Base-by-base conservation (phyloP, 2,329 filamentous ascomycete genomes). In the Helminthosporium solani region DNA sequence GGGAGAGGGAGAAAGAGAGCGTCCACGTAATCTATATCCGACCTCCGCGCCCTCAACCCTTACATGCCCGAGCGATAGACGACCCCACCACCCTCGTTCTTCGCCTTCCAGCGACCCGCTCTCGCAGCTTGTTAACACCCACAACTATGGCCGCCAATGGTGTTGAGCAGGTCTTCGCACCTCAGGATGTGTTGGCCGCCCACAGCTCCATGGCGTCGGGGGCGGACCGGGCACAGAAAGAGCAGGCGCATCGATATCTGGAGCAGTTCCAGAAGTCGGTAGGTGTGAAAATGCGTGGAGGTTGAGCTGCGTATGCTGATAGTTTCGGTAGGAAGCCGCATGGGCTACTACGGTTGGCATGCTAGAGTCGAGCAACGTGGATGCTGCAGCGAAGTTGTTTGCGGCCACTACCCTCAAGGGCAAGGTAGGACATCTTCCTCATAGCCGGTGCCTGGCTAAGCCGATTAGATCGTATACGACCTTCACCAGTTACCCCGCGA, bases 221-320 rank as follows among this genome's bases (percentile, higher is more conserved):
- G 73, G 87, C 84, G 58, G 84, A 92, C 66, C 82, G 87, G 64
- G 81, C 86, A 56, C 83, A 88, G 67, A 97, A 97, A 78, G 86
- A 87, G 70, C 87, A 90, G 71, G 91, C 90, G 49, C 91, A 96
- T 68, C 85, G 92, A 68, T 99, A 86, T 70, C 79, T 99, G 50
- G 88, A 95, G 74, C 85, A 84, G 61, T 99, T 97, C 74, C 94
- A 99, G 81, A 99, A 99, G 83, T 97, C 94, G 71, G 92, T 96
- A 73, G n/a, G n/a, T 59, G 86, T 81, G 50, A 42, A 42, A 33
- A 42, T 28, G 33, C n/a, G 20, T 31, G 14, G 23, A 6, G 20
- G 41, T n/a, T 39, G 37, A 47, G 50, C 47, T 54, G 58, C 56
- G 47, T 36, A 50, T 53, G 56, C 56, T 70, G 53, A 61, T 42